Percentiles rank a stretch among this genome's conserved stretches.
Conservation (phyloP, 345 rosid genomes). For the Citrus medica region DNA sequence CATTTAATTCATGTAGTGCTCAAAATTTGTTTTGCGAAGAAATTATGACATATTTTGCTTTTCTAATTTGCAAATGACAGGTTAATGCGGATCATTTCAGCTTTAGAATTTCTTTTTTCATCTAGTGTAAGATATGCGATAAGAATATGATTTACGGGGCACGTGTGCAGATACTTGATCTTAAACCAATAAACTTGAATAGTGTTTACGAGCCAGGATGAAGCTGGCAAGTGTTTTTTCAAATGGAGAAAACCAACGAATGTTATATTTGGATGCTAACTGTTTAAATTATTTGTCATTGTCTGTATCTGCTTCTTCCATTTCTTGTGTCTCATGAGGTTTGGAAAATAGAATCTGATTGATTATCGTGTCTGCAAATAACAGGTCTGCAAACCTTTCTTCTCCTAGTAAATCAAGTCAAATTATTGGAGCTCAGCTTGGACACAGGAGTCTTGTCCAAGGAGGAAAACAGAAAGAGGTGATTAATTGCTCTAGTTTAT, state of each 20-base stretch:
- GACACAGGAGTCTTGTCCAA: not conserved
- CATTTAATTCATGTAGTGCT: not conserved
- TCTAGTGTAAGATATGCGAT: not conserved
- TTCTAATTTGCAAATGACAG: not conserved
- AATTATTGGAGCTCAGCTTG: not conserved
- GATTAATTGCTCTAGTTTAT: not conserved
- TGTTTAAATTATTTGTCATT: not conserved
- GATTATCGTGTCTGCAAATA: not conserved
- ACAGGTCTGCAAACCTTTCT: conserved; percentile 13
- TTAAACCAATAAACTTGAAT: not conserved
- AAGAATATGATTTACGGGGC: not conserved
- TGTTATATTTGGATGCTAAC: not conserved
- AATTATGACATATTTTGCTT: not conserved
- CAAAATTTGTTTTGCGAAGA: not conserved
- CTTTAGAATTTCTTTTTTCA: not conserved
- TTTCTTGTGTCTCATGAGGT: not conserved
- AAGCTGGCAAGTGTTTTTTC: not conserved
- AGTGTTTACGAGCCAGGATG: not conserved
- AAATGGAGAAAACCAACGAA: not conserved
- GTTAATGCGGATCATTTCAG: not conserved
- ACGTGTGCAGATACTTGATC: not conserved
- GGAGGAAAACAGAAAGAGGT: conserved; percentile 15
- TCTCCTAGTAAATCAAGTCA: not conserved
- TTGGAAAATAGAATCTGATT: conserved; percentile 9
- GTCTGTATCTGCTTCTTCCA: not conserved